phyloP scores from a whole-genome alignment of 1,139 yeast genomes.

The Blastobotrys illinoisensis region DNA sequence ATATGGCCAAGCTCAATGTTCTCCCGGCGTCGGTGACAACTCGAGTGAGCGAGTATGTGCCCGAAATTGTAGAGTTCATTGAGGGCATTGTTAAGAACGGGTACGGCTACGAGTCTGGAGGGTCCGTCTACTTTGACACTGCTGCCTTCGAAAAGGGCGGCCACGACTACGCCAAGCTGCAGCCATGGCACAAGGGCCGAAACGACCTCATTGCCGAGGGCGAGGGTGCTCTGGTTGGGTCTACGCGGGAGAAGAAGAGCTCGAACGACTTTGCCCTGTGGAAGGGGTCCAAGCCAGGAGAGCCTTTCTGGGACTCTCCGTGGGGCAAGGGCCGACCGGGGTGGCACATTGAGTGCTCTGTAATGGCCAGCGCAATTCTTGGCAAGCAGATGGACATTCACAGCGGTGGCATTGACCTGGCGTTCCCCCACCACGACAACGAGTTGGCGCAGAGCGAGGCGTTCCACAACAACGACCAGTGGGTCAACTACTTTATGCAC shows the following conservation, averaged over 20 bases:
- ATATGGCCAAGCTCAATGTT: conserved; percentile 81
- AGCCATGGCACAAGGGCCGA: conserved; percentile 96
- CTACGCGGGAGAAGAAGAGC: conserved; percentile 54
- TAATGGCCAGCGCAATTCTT: conserved; percentile 89
- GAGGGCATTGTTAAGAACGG: conserved; percentile 69
- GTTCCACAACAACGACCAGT: conserved; percentile 77
- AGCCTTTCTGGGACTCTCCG: conserved; percentile 90
- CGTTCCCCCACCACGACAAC: conserved; percentile 99
- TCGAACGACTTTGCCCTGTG: conserved; percentile 91
- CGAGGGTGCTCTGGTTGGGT: conserved; percentile 77
- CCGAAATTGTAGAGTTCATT: conserved; percentile 81
- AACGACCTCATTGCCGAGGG: conserved; percentile 86
- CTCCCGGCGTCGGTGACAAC: conserved; percentile 81
- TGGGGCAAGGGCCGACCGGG: conserved; percentile 99
- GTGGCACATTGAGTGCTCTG: conserved; percentile 99
- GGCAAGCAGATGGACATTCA: conserved; percentile 89
- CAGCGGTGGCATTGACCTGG: conserved; percentile 94
- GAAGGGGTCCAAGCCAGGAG: conserved; percentile 97
- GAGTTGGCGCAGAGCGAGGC: conserved; percentile 98
- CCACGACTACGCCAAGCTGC: conserved; percentile 87
- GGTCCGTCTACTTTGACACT: conserved; percentile 95
- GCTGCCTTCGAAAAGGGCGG: conserved; percentile 63
- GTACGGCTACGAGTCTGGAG: conserved; percentile 75
- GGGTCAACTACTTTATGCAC: conserved; percentile 96
- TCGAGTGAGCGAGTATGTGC: conserved; percentile 94